A percentile compares a stretch with the other conserved stretches of the same genome.
These are phyloP conservation scores for Rhizopogon hawkerae DNA, from an alignment of 1,284 basidiomycete genomes.

Conservation along the genomic window DNA sequence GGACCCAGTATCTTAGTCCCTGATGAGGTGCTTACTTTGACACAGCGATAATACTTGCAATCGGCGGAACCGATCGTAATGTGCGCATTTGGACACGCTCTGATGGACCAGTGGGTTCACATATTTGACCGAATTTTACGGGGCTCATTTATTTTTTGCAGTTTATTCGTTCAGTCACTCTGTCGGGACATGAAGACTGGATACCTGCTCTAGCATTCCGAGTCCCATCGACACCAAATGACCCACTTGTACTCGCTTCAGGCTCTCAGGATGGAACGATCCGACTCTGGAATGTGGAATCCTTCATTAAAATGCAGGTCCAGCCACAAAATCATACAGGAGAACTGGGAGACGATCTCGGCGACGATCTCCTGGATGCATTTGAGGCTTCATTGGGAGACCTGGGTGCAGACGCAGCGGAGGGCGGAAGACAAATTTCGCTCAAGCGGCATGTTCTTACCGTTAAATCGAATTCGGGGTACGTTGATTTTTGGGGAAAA, in stretches of 20 bases:
- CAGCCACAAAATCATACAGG: constrained; percentile 11
- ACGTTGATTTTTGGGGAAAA: constrained; percentile 1
- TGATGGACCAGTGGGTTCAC: constrained; percentile 30
- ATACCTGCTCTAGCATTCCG: constrained; percentile 72
- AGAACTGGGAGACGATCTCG: constrained; percentile 27
- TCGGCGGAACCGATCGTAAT: constrained; percentile 68
- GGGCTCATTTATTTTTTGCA: constrained; percentile 17
- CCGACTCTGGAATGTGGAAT: constrained; percentile 77
- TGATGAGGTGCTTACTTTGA: background rate
- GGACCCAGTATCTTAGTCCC: background rate
- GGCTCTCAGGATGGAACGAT: constrained; percentile 91
- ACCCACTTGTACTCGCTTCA: constrained; percentile 64
- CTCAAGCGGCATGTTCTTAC: constrained; percentile 73
- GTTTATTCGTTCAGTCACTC: constrained; percentile 51
- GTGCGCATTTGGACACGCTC: constrained; percentile 71
- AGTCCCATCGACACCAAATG: constrained; percentile 19
- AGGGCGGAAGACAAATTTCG: constrained; percentile 76
- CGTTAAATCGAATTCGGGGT: constrained; percentile 51
- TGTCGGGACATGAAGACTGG: constrained; percentile 95
- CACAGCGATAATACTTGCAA: constrained; percentile 64
- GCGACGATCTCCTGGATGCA: constrained; percentile 73
- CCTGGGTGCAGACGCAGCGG: constrained; percentile 46
- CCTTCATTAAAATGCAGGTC: constrained; percentile 24
- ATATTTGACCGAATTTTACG: background rate
- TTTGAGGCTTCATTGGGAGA: constrained; percentile 76